A percentile compares a stretch with the other conserved stretches of the same genome.
Evolutionary conservation across 768 basidiomycete genomes (phyloP).

Genomic region (Fomitopsis serialis): DNA sequence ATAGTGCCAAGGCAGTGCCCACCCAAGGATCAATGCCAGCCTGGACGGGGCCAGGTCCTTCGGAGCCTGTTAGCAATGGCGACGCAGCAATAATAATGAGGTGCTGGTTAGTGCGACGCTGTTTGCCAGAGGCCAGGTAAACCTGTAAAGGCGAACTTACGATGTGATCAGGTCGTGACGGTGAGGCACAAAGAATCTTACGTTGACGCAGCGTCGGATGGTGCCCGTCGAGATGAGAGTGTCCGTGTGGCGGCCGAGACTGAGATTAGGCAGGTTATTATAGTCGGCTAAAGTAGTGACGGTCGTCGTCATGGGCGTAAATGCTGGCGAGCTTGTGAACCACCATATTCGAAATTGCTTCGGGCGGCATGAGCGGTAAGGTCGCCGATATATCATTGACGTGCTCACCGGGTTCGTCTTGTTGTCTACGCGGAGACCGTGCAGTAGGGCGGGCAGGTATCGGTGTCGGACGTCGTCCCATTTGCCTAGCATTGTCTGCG

Average conservation of each 20-base stretch:
- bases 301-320: constrained; percentile 5
- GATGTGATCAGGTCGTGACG: not conserved
- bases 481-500: constrained; percentile 15
- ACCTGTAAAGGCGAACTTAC: not conserved
- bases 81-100: constrained; percentile 16
- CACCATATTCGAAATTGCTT: constrained; percentile 21
- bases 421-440: constrained; percentile 18
- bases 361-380: constrained; percentile 4
- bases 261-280: constrained; percentile 14
- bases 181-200: constrained; percentile 4
- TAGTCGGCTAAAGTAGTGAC: constrained; percentile 8
- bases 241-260: constrained; percentile 8
- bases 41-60: not conserved
- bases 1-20: constrained; percentile 13
- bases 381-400: constrained; percentile 2
- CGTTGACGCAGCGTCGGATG: constrained; percentile 16
- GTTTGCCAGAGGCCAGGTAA: not conserved
- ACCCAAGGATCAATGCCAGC: constrained; percentile 22
- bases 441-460: constrained; percentile 22
- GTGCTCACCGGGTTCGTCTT: constrained; percentile 17
- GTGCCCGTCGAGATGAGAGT: constrained; percentile 13
- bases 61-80: not conserved
- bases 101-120: not conserved
- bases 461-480: constrained; percentile 21
- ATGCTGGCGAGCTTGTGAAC: constrained; percentile 18